Evolutionary conservation across 768 basidiomycete species (phyloP), one percentile per base, ranked within the genome.

Genomic region (Kwoniella pini): DNA sequence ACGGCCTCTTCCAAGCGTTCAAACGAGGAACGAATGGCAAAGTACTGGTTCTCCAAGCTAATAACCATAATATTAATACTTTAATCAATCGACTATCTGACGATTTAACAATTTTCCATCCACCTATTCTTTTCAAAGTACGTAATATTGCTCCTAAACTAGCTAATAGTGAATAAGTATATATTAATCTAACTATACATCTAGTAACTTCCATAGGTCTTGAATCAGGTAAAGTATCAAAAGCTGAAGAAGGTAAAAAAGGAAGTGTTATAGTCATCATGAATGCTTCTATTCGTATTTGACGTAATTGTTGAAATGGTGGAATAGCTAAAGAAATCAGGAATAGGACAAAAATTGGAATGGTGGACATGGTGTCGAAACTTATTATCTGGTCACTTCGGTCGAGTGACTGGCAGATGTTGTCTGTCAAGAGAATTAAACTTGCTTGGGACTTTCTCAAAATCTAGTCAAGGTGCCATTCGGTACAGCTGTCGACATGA

Each of bases 1-100:
- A 30, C 19, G 54, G 54, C 24, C 40, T 42, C 27, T 27, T 42
- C 48, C 45, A 46, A 42, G 36, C 36, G 6, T 43, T 54, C n/a
- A 38, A 22, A 24, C 15, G 15, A 15, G 40, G 53, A 22, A 54
- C 24, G 26, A 54, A 43, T 1, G 53, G 36, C 40, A 54, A 38
- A 10, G 39, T 42, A 17, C 15, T 26, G 0, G 19, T 24, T n/a
- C 53, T 54, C 53, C 53, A 54, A 26, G 53, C 53, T 26, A 54
- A 7, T 4, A 38, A 3, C 36, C 40, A 43, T 9, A 54, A 30
- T 13, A 28, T 11, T 26, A 31, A 10, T 9, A 43, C 39, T 28
- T 15, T 54, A 15, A 31, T 9, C 3, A 54, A 31, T 3, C 28
- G 30, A 19, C 28, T 38, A 1, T 15, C 7, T 0, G 36, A 27